A percentile compares a stretch with the other conserved stretches of the same genome.
Evolutionary conservation across 805 yeast species (phyloP).

Genomic region (Ogataea naganishii): DNA sequence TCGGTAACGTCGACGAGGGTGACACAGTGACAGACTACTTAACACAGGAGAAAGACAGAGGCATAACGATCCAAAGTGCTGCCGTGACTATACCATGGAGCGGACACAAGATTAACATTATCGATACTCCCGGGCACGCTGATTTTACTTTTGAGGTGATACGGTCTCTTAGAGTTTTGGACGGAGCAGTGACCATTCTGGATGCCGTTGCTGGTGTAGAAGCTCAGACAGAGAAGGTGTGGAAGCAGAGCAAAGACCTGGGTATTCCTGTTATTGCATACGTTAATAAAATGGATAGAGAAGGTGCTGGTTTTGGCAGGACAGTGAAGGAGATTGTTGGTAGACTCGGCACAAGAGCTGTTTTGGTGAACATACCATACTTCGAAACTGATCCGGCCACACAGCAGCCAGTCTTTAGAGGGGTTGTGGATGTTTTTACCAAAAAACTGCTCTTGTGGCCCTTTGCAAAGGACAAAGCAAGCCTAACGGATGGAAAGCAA

Average conservation of each 20-base stretch:
- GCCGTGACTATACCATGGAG: conserved; percentile 89
- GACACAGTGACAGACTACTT: conserved; percentile 92
- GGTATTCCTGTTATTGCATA: conserved; percentile 70
- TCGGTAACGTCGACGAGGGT: conserved; percentile 94
- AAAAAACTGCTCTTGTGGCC: conserved; percentile 50
- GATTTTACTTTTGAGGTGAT: conserved; percentile 95
- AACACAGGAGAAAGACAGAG: conserved; percentile 84
- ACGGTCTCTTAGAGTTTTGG: conserved; percentile 80
- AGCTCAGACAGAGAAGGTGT: conserved; percentile 95
- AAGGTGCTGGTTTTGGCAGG: conserved; percentile 90
- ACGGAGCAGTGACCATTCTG: conserved; percentile 86
- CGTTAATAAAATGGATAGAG: conserved; percentile 93
- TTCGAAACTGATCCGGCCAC: conserved; percentile 37
- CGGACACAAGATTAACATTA: conserved; percentile 63
- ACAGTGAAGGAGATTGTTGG: conserved; percentile 79
- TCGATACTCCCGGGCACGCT: conserved; percentile 98
- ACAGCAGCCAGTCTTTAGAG: conserved; percentile 39
- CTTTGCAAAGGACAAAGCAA: conserved; percentile 10
- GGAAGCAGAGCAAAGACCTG: conserved; percentile 73
- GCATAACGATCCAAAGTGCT: conserved; percentile 94
- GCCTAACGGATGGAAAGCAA: conserved; percentile 35
- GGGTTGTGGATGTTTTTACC: conserved; percentile 70
- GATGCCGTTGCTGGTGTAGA: conserved; percentile 98
- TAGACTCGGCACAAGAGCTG: conserved; percentile 66
- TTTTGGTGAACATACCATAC: conserved; percentile 69